Conservation (phyloP, 2,329 filamentous ascomycete genomes). For the Aureobasidium subglaciale region DNA sequence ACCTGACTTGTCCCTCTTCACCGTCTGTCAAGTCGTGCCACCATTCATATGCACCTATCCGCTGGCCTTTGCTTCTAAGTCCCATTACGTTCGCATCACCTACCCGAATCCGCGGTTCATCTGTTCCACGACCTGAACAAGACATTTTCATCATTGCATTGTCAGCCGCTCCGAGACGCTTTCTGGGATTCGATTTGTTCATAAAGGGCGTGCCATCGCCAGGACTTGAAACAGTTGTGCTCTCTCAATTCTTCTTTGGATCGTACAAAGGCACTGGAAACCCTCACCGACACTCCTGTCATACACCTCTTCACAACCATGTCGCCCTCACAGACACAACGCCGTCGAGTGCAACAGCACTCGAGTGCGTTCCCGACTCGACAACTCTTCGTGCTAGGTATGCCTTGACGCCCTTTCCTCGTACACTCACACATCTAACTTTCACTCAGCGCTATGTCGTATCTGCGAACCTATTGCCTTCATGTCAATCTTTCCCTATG, state of each 20-base stretch:
- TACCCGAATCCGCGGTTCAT: slow-evolving; percentile 7
- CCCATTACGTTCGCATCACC: slow-evolving; percentile 7
- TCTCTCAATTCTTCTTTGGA: not conserved
- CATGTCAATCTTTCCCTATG: slow-evolving; percentile 98
- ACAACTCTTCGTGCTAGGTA: slow-evolving; percentile 52
- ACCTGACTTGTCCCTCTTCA: slow-evolving; percentile 10
- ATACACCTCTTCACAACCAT: not conserved
- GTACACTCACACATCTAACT: not conserved
- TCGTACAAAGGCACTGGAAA: slow-evolving; percentile 9
- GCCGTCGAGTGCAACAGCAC: slow-evolving; percentile 17
- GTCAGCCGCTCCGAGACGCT: slow-evolving; percentile 3
- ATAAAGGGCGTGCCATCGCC: slow-evolving; percentile 9
- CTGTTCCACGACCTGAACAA: slow-evolving; percentile 3
- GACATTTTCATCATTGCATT: slow-evolving; percentile 13
- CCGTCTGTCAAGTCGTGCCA: slow-evolving; percentile 7
- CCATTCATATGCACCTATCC: slow-evolving; percentile 2
- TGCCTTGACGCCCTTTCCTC: slow-evolving; percentile 20
- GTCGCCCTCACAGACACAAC: slow-evolving; percentile 8
- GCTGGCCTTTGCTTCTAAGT: not conserved
- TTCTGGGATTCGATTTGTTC: not conserved
- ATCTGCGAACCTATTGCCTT: slow-evolving; percentile 99
- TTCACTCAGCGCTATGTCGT: slow-evolving; percentile 67
- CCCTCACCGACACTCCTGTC: slow-evolving; percentile 1
- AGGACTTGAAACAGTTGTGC: slow-evolving; percentile 15
- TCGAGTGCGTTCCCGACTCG: slow-evolving; percentile 45